A percentile compares a stretch with the other conserved stretches of the same genome.
phyloP scores from a whole-genome alignment of 176 grass and related monocot species.

The Miscanthus lutarioriparius region DNA sequence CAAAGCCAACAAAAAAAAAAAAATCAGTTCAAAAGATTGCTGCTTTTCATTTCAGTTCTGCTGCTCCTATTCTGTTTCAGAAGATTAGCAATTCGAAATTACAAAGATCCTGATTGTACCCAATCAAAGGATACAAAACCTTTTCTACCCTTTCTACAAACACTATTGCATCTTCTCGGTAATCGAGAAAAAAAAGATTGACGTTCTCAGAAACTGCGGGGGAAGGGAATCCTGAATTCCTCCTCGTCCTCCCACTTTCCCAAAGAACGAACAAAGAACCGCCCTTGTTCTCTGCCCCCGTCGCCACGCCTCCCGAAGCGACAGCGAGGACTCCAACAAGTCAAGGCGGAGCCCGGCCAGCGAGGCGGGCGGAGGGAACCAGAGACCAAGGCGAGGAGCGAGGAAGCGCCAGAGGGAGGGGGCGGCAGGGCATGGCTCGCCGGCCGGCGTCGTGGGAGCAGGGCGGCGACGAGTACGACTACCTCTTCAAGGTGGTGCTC shows the following conservation, averaged over 20 bases:
- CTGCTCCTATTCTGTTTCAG: neutral
- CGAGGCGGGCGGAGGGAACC: neutral
- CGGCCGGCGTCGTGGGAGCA: conserved; percentile 36
- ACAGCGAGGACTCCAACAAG: neutral
- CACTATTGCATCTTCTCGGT: too few relatives aligned
- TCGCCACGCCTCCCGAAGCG: neutral
- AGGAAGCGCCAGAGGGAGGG: neutral
- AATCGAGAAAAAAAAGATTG: too few relatives aligned
- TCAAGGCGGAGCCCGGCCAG: neutral
- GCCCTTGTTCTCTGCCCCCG: neutral
- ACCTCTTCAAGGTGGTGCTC: conserved; percentile 88
- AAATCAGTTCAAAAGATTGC: neutral
- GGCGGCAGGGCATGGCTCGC: neutral
- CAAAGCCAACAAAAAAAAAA: neutral
- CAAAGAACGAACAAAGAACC: neutral
- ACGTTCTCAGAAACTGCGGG: neutral
- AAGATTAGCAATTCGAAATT: neutral
- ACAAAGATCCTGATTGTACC: neutral
- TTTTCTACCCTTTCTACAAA: too few relatives aligned
- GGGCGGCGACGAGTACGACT: conserved; percentile 86
- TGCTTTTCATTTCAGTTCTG: neutral
- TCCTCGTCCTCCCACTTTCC: neutral
- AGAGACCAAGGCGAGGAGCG: neutral
- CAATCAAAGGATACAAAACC: neutral
- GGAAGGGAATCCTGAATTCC: neutral